Evolutionary conservation across 306 rosid species (phyloP).

Genomic region (Cucurbita ficifolia): DNA sequence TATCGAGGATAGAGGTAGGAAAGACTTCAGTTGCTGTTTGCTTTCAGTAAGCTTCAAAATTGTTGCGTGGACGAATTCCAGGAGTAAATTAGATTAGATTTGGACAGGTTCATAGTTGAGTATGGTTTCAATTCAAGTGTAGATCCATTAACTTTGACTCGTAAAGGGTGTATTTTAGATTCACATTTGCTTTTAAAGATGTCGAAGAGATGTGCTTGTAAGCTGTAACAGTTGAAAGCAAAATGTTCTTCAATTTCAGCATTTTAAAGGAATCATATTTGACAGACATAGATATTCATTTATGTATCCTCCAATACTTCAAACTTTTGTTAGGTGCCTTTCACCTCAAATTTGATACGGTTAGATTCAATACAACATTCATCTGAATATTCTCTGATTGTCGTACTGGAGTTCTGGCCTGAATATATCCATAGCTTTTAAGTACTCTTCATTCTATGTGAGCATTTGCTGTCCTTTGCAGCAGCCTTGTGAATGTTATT

Average conservation of each 20-base stretch:
- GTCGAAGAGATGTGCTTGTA: not conserved
- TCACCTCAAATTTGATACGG: not conserved
- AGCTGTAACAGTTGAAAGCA: not conserved
- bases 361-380: not conserved
- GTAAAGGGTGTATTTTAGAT: not conserved
- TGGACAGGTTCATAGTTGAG: not conserved
- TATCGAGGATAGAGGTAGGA: not conserved
- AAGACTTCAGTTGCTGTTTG: not conserved
- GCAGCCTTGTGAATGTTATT: not conserved
- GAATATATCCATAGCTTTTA: not conserved
- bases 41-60: not conserved
- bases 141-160: not conserved
- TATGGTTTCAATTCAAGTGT: not conserved
- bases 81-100: not conserved
- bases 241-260: not conserved
- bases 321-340: not conserved
- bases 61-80: not conserved
- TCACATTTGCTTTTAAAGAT: not conserved
- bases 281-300: not conserved
- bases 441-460: not conserved
- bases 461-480: not conserved
- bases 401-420: not conserved
- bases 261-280: not conserved
- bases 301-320: not conserved
- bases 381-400: not conserved